Evolutionary conservation across 345 rosid species (phyloP).

Genomic region (Eucalyptus leucophloia): DNA sequence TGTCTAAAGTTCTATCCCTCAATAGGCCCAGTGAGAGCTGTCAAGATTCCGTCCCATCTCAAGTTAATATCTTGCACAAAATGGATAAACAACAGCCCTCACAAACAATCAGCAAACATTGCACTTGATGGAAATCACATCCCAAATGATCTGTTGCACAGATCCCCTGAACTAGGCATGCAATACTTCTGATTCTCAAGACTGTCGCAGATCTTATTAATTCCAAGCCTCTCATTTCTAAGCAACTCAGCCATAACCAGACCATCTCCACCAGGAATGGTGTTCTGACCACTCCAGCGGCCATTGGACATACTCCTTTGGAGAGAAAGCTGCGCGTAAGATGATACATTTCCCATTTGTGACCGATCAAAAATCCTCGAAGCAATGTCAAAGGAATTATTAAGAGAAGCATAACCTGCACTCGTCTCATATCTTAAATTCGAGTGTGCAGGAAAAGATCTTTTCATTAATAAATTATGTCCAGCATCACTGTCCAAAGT

Average conservation of each 20-base stretch:
- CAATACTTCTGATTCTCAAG: conserved; percentile 60
- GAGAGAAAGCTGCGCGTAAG: conserved; percentile 33
- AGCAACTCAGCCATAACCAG: conserved; percentile 55
- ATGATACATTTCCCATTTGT: conserved; percentile 34
- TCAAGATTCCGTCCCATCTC: background rate
- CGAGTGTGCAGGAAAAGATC: conserved; percentile 49
- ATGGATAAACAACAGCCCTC: background rate
- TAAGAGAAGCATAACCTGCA: conserved; percentile 36
- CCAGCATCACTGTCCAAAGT: conserved; percentile 56
- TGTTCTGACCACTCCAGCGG: conserved; percentile 72
- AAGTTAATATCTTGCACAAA: background rate
- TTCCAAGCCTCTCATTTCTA: conserved; percentile 55
- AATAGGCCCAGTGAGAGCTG: background rate
- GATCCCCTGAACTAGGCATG: conserved; percentile 59
- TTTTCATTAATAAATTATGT: conserved; percentile 51
- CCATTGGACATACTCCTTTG: conserved; percentile 62
- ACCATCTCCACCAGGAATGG: conserved; percentile 46
- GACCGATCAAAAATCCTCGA: conserved; percentile 56
- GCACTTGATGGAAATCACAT: conserved; percentile 18
- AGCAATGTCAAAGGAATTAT: conserved; percentile 41
- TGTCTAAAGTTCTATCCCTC: background rate
- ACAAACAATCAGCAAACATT: background rate
- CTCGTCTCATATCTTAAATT: conserved; percentile 38
- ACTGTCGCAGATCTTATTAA: conserved; percentile 41
- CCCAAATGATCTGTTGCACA: conserved; percentile 65